Percentiles rank a stretch among this genome's conserved stretches.
Conservation (phyloP, 2,329 filamentous ascomycete genomes). For the Diplodia corticola region DNA sequence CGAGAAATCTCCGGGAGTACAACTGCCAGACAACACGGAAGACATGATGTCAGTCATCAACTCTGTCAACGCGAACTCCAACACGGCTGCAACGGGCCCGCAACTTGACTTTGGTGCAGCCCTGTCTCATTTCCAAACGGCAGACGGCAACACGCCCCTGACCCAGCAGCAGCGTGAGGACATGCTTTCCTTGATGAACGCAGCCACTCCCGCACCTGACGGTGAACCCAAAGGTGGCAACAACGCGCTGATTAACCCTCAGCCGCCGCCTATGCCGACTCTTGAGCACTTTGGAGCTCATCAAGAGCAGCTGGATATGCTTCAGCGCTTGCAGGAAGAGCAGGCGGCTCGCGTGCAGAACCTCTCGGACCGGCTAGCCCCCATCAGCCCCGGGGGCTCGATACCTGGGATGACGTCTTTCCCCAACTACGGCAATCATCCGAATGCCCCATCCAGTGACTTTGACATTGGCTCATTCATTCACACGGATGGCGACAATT, state of each 20-base stretch:
- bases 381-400: constrained; percentile 75
- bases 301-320: constrained; percentile 72
- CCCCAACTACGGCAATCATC: neutral
- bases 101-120: constrained; percentile 50
- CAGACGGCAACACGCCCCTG: constrained; percentile 47
- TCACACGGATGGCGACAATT: constrained; percentile 48
- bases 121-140: constrained; percentile 50
- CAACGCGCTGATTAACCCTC: constrained; percentile 59
- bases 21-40: constrained; percentile 42
- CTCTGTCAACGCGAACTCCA: constrained; percentile 46
- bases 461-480: constrained; percentile 53
- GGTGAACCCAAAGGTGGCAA: constrained; percentile 41
- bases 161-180: constrained; percentile 50
- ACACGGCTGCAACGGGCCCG: constrained; percentile 33
- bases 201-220: constrained; percentile 33
- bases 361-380: constrained; percentile 71
- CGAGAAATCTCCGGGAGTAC: constrained; percentile 42
- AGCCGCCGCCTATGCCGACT: constrained; percentile 55
- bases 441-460: constrained; percentile 25
- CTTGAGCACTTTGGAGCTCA: constrained; percentile 67
- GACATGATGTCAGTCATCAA: constrained; percentile 55
- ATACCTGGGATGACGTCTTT: constrained; percentile 46
- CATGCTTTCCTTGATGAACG: constrained; percentile 50
- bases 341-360: constrained; percentile 77
- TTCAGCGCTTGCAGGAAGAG: constrained; percentile 76